Conservation (phyloP, 108 stramenopile genomes). For the Fistulifera solaris region DNA sequence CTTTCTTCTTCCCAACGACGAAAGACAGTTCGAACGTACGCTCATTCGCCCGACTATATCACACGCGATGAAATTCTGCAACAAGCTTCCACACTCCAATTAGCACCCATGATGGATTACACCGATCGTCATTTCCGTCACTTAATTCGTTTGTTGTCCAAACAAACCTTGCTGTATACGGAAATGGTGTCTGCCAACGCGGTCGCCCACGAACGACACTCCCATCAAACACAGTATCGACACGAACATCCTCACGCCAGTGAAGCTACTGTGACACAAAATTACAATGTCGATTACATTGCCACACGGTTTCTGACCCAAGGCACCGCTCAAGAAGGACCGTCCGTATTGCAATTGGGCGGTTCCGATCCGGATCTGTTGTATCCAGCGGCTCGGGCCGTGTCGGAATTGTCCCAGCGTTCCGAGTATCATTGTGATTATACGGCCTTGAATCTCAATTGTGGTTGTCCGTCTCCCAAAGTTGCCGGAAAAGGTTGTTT, state of each 20-base stretch:
- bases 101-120: slow-evolving; percentile 99
- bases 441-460: slow-evolving; percentile 96
- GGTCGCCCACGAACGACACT: slow-evolving; percentile 48
- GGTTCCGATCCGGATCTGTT: slow-evolving; percentile 85
- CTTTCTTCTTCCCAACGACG: too few species aligned
- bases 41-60: not conserved
- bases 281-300: slow-evolving; percentile 22
- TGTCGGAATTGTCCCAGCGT: slow-evolving; percentile 54
- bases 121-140: slow-evolving; percentile 96
- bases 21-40: not conserved
- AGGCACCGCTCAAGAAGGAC: slow-evolving; percentile 46
- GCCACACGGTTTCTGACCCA: slow-evolving; percentile 25
- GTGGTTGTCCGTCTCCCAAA: slow-evolving; percentile 96
- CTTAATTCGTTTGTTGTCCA: slow-evolving; percentile 71
- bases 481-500: slow-evolving; percentile 96
- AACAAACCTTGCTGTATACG: slow-evolving; percentile 84
- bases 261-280: slow-evolving; percentile 20
- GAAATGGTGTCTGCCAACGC: slow-evolving; percentile 98
- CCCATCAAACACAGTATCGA: slow-evolving; percentile 12
- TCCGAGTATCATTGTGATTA: slow-evolving; percentile 60
- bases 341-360: slow-evolving; percentile 92
- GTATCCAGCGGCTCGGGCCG: slow-evolving; percentile 55
- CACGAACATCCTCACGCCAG: slow-evolving; percentile 5
- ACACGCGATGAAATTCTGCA: slow-evolving; percentile 7
- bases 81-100: slow-evolving; percentile 39